Conservation (phyloP, 768 basidiomycete species). For the Suillus luteus region DNA sequence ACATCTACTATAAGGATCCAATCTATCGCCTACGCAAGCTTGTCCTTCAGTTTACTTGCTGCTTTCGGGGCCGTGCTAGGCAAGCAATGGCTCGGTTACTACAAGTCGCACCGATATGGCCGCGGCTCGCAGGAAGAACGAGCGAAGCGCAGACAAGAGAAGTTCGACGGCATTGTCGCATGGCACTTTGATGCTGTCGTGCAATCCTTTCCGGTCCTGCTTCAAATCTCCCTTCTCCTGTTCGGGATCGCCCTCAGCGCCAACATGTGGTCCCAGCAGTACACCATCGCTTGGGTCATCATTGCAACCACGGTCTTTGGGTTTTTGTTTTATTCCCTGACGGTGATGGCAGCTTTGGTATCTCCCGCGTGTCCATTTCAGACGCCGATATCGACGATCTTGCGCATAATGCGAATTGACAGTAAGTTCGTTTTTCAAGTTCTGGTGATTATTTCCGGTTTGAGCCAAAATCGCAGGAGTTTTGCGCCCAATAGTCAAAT, state of each 20-base stretch:
- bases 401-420: background rate
- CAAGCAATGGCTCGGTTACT: no score
- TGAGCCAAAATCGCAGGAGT: background rate
- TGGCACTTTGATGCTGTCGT: slow-evolving; percentile 18
- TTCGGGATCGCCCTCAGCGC: slow-evolving; percentile 17
- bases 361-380: background rate
- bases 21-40: slow-evolving; percentile 15
- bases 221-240: slow-evolving; percentile 5
- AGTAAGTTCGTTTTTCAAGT: background rate
- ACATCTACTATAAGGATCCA: slow-evolving; percentile 2
- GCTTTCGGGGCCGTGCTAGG: background rate
- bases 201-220: slow-evolving; percentile 9
- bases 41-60: slow-evolving; percentile 15
- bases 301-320: slow-evolving; percentile 1
- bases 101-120: background rate
- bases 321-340: slow-evolving; percentile 3
- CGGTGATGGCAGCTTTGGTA: slow-evolving; percentile 5
- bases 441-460: background rate
- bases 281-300: slow-evolving; percentile 5
- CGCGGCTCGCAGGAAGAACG: slow-evolving; percentile 15
- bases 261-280: background rate
- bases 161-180: slow-evolving; percentile 12
- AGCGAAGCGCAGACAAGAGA: slow-evolving; percentile 12
- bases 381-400: slow-evolving; percentile 2
- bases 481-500: background rate